phyloP scores from a whole-genome alignment of 305 asterid species.

The Fraxinus floribunda region DNA sequence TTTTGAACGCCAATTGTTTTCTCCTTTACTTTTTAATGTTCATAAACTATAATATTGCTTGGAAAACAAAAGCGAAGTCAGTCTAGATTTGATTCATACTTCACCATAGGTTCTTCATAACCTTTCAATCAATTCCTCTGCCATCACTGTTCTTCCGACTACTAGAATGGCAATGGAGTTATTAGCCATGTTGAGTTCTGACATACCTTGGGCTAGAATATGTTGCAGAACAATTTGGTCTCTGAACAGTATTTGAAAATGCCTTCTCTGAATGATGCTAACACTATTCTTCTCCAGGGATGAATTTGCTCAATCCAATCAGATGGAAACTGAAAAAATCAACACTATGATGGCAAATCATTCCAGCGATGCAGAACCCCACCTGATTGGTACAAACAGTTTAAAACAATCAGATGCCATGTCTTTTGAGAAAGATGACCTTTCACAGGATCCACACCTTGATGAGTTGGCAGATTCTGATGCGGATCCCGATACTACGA shows the following conservation, averaged over 20 bases:
- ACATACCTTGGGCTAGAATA: neutral
- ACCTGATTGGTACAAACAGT: slow-evolving; percentile 25
- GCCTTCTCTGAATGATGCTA: neutral
- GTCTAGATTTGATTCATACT: neutral
- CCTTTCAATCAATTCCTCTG: neutral
- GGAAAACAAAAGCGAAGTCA: neutral
- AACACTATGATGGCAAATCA: slow-evolving; percentile 10
- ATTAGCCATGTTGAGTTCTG: neutral
- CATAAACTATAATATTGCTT: neutral
- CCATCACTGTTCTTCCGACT: neutral
- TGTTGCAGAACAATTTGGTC: neutral
- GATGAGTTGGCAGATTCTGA: slow-evolving; percentile 53
- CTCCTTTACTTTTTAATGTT: neutral
- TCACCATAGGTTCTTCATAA: neutral
- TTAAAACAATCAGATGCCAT: slow-evolving; percentile 21
- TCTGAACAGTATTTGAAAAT: neutral
- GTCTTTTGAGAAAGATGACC: slow-evolving; percentile 21
- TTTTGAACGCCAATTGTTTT: neutral
- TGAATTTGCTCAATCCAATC: slow-evolving; percentile 30
- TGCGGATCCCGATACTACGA: slow-evolving; percentile 30
- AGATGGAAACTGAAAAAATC: slow-evolving; percentile 25
- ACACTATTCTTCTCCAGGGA: slow-evolving; percentile 39
- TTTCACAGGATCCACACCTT: slow-evolving; percentile 20
- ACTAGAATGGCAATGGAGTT: neutral
- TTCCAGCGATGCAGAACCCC: slow-evolving; percentile 32